These are phyloP conservation scores for Cenococcum geophilum DNA, from an alignment of 495 filamentous ascomycete genomes.

Conservation along the genomic window DNA sequence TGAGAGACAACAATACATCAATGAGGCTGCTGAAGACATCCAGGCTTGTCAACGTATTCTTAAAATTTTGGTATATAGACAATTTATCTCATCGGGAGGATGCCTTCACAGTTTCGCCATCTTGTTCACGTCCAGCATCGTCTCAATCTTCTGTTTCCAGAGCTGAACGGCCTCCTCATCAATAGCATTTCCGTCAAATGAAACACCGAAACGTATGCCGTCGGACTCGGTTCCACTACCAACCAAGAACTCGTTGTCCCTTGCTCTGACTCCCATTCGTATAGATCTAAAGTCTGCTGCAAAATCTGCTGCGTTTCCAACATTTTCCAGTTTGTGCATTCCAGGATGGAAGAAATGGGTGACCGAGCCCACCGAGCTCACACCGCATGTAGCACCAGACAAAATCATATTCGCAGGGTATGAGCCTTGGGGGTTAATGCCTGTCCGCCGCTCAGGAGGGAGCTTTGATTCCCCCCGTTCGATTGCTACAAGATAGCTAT, in stretches of 20 bases:
- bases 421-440: slow-evolving; percentile 35
- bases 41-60: too few relatives aligned
- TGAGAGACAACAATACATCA: too few relatives aligned
- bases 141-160: slow-evolving; percentile 34
- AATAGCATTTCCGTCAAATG: slow-evolving; percentile 34
- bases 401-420: slow-evolving; percentile 29
- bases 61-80: too few relatives aligned
- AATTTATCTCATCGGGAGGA: too few relatives aligned
- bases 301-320: slow-evolving; percentile 25
- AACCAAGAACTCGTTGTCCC: slow-evolving; percentile 39
- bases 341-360: slow-evolving; percentile 25
- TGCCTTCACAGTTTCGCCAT: slow-evolving; percentile 12
- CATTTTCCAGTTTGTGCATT: slow-evolving; percentile 5
- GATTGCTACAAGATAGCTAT: slow-evolving; percentile 32
- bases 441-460: slow-evolving; percentile 20
- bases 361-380: slow-evolving; percentile 34
- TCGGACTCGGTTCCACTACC: slow-evolving; percentile 29
- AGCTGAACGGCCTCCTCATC: slow-evolving; percentile 22
- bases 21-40: too few relatives aligned
- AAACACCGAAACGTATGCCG: slow-evolving; percentile 29
- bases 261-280: slow-evolving; percentile 26
- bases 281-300: slow-evolving; percentile 19
- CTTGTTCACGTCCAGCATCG: slow-evolving; percentile 25
- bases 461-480: slow-evolving; percentile 32
- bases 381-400: slow-evolving; percentile 35